These are phyloP conservation scores for Diospyros lotus DNA, from an alignment of 148 eudicot species.

Conservation along the genomic window DNA sequence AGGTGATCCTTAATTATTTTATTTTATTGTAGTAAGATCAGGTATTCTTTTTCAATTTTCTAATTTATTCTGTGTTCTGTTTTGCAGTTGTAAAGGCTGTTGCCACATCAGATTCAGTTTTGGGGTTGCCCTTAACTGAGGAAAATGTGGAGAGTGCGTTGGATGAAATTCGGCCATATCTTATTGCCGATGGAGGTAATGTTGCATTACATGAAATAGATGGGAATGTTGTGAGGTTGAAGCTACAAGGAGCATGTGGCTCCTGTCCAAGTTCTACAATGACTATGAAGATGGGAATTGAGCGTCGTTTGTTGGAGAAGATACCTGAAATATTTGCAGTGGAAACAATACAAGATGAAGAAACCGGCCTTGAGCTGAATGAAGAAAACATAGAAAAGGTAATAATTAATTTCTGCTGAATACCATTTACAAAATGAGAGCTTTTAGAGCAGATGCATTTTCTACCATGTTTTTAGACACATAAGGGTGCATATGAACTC, in stretches of 20 bases:
- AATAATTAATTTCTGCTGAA: constrained; percentile 5
- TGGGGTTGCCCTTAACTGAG: constrained; percentile 75
- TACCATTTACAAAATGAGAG: neutral
- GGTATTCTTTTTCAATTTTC: neutral
- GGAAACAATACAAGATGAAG: constrained; percentile 81
- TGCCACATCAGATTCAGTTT: constrained; percentile 61
- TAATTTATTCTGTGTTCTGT: neutral
- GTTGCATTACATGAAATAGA: constrained; percentile 92
- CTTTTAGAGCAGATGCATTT: neutral
- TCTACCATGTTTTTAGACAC: neutral
- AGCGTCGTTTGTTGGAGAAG: constrained; percentile 88
- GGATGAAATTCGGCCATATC: constrained; percentile 87
- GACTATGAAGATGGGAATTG: constrained; percentile 95
- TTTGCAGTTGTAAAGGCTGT: constrained; percentile 71
- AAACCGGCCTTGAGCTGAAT: constrained; percentile 89
- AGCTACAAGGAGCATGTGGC: constrained; percentile 94
- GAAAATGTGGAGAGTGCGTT: constrained; percentile 81
- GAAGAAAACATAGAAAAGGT: constrained; percentile 97
- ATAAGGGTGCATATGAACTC: neutral
- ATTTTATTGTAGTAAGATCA: neutral
- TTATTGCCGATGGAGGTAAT: constrained; percentile 92
- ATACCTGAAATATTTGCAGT: constrained; percentile 90
- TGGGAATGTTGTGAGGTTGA: constrained; percentile 73
- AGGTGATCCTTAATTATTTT: too few species aligned
- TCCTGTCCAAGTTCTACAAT: constrained; percentile 86